Base-by-base conservation (phyloP, 208 protist genomes). In the Acanthamoeba culbertsoni region DNA sequence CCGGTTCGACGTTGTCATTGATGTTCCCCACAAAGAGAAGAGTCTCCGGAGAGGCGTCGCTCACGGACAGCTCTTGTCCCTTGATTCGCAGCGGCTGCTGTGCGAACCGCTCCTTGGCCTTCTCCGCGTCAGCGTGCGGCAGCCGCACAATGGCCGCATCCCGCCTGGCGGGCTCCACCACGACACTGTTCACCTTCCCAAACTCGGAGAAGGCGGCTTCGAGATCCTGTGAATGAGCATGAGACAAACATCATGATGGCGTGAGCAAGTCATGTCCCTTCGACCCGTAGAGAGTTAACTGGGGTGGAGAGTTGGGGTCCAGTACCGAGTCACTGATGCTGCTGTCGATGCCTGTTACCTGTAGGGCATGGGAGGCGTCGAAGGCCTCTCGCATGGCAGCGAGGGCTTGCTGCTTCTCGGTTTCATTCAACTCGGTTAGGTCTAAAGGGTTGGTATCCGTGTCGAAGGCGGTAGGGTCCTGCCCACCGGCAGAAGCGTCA, bases 21-120 rank as follows among this genome's bases (percentile, higher is more conserved):
- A 86, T 23, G 14, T 86, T 86, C 26, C 77, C 77, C 43, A 86
- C 77, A 33, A 86, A 86, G 77, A 86, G 77, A 33, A 86, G 40
- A 45, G 28, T 40, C 48, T 86, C 46, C 8, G 23, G 18, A 18
- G 28, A 2, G 46, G 48, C 48, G 28, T 59, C 48, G 42, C 26
- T 53, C 77, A 62, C 77, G 31, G 33, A 23, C 5, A 53, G 48
- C 35, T 42, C n/a, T 28, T 59, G 51, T 37, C 37, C 77, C 43
- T 86, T 59, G 40, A 77, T 42, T 37, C 18, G 40, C 33, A 77
- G 65, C 16, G 42, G 46, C 6, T 86, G 31, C n/a, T 59, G 20
- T 8, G 77, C 42, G 59, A 86, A 59, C 31, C 33, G 46, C 23
- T 12, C 48, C 31, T 86, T 86, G 4, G 77, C 77, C 77, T 86